Evolutionary conservation across 2,329 filamentous ascomycete species (phyloP), one percentile per base, ranked within the genome.

Genomic region (Neonectria faginata): DNA sequence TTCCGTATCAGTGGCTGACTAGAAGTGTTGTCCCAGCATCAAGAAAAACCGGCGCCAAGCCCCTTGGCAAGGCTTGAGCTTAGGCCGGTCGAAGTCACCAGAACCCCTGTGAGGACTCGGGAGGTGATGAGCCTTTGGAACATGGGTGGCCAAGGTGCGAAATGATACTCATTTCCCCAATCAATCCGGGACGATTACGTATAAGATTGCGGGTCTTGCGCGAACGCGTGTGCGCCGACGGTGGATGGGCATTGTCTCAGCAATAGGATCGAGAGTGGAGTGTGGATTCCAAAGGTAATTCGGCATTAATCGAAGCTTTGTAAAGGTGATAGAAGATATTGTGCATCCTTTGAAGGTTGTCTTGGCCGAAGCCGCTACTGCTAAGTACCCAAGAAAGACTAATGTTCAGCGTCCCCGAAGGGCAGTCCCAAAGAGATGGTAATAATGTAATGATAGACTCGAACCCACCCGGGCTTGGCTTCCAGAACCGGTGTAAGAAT

Each of bases 121-220:
- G 16, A 16, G 22, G 33, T 9, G 22, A 53, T 18, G 50, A n/a
- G 33, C 16, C 7, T 27, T 60, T 22, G 16, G 56, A 22, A 27
- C 55, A 60, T 59, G 56, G 56, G 50, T 54, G 9, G 41, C 12
- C 48, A 22, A 51, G 41, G 18, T 41, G 63, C 59, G 63, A 66
- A 62, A 66, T 66, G 63, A 66, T 66, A 44, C 59, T 66, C 63
- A 66, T 66, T 66, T 66, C 63, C 63, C 55, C 44, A 50, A 58
- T 50, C 55, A 56, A 25, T 7, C 45, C 45, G 36, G 33, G 48
- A 58, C 41, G 18, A 57, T 60, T 47, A 41, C 25, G 39, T 51
- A n/a, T 33, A 42, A 33, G 14, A 44, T 20, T 29, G 18, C 14
- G 25, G 36, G 41, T 36, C 42, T 39, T 39, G 14, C 29, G 51